Evolutionary conservation across 2,329 filamentous ascomycete genomes (phyloP).

Genomic region (Aspergillus sp.): DNA sequence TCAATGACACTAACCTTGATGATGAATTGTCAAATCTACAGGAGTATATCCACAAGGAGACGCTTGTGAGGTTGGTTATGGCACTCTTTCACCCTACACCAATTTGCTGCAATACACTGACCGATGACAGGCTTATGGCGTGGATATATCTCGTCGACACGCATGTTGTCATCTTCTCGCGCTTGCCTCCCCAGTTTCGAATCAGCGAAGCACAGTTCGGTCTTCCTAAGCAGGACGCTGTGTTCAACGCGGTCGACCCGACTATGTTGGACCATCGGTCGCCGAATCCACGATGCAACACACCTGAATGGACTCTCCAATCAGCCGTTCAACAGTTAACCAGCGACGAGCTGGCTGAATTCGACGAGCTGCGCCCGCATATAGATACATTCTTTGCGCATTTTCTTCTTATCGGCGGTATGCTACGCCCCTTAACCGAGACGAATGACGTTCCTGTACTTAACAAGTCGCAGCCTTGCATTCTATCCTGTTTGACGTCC

Average conservation of each 20-base stretch:
- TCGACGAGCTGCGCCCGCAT: background rate
- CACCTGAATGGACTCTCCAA: background rate
- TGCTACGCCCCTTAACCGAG: background rate
- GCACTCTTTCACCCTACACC: too few relatives aligned
- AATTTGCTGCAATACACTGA: background rate
- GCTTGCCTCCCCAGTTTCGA: background rate
- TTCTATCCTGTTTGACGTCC: conserved; percentile 1
- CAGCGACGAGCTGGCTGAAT: background rate
- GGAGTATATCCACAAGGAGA: background rate
- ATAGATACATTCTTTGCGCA: conserved; percentile 2
- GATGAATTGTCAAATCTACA: background rate
- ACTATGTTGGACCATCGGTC: background rate
- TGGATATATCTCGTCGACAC: conserved; percentile 2
- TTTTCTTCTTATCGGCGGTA: background rate
- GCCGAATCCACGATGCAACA: too few relatives aligned
- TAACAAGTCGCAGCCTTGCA: background rate
- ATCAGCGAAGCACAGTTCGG: conserved; percentile 1
- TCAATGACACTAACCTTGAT: background rate
- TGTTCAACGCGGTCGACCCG: background rate
- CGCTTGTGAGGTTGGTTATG: conserved; percentile 1
- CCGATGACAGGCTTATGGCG: background rate
- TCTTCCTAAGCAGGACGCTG: background rate
- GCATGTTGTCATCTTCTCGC: background rate
- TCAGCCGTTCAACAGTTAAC: background rate
- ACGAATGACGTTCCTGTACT: background rate